Evolutionary conservation across 2,329 filamentous ascomycete species (phyloP).

Genomic region (Colletotrichum salicis): DNA sequence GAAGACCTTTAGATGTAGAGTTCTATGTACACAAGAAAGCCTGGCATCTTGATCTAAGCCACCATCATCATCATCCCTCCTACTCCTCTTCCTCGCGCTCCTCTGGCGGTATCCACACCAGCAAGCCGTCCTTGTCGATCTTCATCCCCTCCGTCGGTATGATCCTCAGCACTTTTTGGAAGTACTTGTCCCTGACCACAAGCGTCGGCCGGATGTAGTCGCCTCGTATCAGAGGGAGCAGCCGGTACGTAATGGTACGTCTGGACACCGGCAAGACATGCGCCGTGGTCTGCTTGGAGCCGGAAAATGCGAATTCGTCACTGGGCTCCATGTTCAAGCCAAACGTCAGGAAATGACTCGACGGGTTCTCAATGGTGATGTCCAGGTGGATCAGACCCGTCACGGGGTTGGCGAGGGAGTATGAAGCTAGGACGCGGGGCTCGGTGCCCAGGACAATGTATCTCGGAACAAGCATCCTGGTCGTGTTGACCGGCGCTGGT

Average conservation of each 20-base stretch:
- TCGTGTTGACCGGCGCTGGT: conserved; percentile 62
- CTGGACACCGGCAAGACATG: conserved; percentile 86
- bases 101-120: conserved; percentile 69
- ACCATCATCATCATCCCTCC: conserved; percentile 14
- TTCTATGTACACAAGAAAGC: conserved; percentile 22
- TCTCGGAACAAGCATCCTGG: conserved; percentile 79
- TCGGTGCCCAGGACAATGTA: conserved; percentile 85
- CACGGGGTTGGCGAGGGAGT: conserved; percentile 54
- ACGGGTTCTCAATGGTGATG: conserved; percentile 88
- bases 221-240: conserved; percentile 75
- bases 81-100: conserved; percentile 43
- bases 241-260: conserved; percentile 75
- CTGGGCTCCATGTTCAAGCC: conserved; percentile 91
- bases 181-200: conserved; percentile 88
- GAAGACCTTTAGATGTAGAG: conserved; percentile 26
- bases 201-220: conserved; percentile 78
- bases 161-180: conserved; percentile 88
- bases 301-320: conserved; percentile 93
- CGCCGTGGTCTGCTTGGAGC: conserved; percentile 81
- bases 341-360: conserved; percentile 94
- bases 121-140: conserved; percentile 70
- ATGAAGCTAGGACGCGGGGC: conserved; percentile 80
- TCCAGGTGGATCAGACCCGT: conserved; percentile 57
- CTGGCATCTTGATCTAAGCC: not conserved
- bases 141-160: conserved; percentile 80